These are phyloP conservation scores for Plantago coronopus DNA, from an alignment of 305 asterid genomes.

Conservation along the genomic window DNA sequence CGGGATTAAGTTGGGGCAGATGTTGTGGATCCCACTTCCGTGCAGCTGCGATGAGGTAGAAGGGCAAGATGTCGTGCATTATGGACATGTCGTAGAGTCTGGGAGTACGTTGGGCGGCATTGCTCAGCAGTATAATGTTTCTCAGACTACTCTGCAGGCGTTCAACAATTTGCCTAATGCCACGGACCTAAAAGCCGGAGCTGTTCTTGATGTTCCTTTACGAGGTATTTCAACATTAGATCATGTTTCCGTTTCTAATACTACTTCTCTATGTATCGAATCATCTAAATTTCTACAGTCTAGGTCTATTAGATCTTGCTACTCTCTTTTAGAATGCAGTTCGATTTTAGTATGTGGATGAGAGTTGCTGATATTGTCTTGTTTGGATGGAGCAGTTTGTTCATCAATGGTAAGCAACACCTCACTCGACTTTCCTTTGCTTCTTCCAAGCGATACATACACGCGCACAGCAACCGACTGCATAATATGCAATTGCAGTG, in stretches of 20 bases:
- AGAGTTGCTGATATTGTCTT: neutral
- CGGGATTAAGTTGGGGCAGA: neutral
- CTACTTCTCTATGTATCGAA: too few relatives aligned
- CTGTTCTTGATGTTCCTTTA: slow-evolving; percentile 9
- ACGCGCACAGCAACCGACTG: slow-evolving; percentile 6
- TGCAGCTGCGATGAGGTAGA: slow-evolving; percentile 7
- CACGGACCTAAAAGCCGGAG: slow-evolving; percentile 4
- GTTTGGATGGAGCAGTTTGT: slow-evolving; percentile 5
- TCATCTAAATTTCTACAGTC: too few relatives aligned
- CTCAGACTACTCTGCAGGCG: neutral
- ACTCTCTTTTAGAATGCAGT: too few relatives aligned
- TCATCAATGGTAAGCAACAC: slow-evolving; percentile 4
- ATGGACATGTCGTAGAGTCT: neutral
- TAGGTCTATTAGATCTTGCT: too few relatives aligned
- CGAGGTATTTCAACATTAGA: neutral
- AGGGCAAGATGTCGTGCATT: slow-evolving; percentile 8
- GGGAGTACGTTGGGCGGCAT: slow-evolving; percentile 6
- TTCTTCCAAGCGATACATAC: slow-evolving; percentile 10
- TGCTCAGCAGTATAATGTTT: slow-evolving; percentile 6
- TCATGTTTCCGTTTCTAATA: too few relatives aligned
- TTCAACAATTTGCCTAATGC: neutral
- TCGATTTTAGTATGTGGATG: too few relatives aligned
- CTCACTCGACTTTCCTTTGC: slow-evolving; percentile 9
- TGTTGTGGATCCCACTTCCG: slow-evolving; percentile 7
- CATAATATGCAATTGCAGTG: slow-evolving; percentile 9